Evolutionary conservation across 768 basidiomycete species (phyloP).

Genomic region (Agaricus sinodeliciosus): DNA sequence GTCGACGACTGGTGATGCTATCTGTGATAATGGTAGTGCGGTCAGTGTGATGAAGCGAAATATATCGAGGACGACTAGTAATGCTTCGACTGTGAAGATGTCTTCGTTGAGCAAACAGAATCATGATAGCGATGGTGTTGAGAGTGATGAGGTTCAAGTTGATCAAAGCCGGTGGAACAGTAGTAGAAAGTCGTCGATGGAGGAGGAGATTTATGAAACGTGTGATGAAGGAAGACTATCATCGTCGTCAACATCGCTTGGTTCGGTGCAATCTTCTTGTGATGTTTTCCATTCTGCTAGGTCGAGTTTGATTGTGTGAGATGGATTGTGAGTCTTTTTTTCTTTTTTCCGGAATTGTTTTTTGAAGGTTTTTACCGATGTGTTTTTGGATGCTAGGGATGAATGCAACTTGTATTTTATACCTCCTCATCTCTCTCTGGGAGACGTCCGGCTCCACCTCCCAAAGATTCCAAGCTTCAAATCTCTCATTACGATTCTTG

Average conservation of each 20-base stretch:
- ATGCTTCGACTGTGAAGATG: constrained; percentile 1
- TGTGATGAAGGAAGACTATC: constrained; percentile 3
- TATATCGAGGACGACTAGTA: not conserved
- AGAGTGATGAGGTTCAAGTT: not conserved
- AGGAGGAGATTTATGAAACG: constrained; percentile 4
- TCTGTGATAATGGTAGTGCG: no score
- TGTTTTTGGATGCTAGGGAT: no score
- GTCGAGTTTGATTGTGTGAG: constrained; percentile 3
- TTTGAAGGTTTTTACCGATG: no score
- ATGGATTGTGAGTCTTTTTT: not conserved
- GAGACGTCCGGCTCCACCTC: no score
- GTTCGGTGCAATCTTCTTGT: not conserved
- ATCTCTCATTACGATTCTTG: no score
- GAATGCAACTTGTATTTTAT: no score
- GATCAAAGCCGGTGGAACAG: not conserved
- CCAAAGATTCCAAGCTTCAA: no score
- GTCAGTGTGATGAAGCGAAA: not conserved
- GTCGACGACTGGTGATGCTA: not conserved
- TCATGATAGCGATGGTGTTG: not conserved
- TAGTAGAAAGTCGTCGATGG: constrained; percentile 1
- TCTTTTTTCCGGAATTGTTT: not conserved
- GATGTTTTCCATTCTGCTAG: constrained; percentile 6
- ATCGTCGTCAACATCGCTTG: not conserved
- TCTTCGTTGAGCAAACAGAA: not conserved
- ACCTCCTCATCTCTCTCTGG: no score